Evolutionary conservation across 106 monocot species (phyloP).

Genomic region (Dendrobium catenatum): DNA sequence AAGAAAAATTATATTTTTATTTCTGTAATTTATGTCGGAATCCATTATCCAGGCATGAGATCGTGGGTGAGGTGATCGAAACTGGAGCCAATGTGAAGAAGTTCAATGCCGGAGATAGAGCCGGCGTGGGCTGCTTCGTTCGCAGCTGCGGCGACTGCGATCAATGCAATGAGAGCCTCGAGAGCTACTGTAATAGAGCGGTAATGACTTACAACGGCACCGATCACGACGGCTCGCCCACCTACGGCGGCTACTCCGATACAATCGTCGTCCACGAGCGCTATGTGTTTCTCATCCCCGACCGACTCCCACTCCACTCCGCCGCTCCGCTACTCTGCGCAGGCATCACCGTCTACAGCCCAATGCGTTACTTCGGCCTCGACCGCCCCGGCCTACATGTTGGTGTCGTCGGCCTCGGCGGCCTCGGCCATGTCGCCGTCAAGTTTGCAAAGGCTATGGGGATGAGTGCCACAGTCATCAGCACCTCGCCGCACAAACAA

Average conservation of each 20-base stretch:
- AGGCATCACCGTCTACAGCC: conserved; percentile 66
- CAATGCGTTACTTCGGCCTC: conserved; percentile 60
- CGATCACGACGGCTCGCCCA: conserved; percentile 28
- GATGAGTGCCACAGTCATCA: conserved; percentile 74
- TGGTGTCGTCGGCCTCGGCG: conserved; percentile 67
- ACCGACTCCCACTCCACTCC: conserved; percentile 50
- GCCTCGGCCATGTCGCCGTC: conserved; percentile 79
- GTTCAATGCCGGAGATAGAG: conserved; percentile 68
- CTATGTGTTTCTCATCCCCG: conserved; percentile 51
- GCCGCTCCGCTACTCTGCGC: conserved; percentile 74
- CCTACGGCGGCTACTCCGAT: conserved; percentile 68
- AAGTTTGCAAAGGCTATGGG: conserved; percentile 79
- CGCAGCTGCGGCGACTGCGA: conserved; percentile 45
- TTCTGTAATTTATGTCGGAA: neutral
- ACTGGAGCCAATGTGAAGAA: conserved; percentile 47
- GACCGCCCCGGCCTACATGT: conserved; percentile 50
- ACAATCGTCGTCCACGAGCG: conserved; percentile 45
- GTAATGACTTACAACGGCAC: conserved; percentile 33
- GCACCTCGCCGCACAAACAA: conserved; percentile 47
- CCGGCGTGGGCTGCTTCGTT: conserved; percentile 64
- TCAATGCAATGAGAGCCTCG: conserved; percentile 31
- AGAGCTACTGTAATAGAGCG: conserved; percentile 51
- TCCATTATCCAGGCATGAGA: conserved; percentile 37
- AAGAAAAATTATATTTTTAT: neutral
- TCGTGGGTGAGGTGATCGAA: conserved; percentile 57